A percentile compares a stretch with the other conserved stretches of the same genome.
These are phyloP conservation scores for Daldinia vernicosa DNA, from an alignment of 495 filamentous ascomycete species.

Conservation along the genomic window DNA sequence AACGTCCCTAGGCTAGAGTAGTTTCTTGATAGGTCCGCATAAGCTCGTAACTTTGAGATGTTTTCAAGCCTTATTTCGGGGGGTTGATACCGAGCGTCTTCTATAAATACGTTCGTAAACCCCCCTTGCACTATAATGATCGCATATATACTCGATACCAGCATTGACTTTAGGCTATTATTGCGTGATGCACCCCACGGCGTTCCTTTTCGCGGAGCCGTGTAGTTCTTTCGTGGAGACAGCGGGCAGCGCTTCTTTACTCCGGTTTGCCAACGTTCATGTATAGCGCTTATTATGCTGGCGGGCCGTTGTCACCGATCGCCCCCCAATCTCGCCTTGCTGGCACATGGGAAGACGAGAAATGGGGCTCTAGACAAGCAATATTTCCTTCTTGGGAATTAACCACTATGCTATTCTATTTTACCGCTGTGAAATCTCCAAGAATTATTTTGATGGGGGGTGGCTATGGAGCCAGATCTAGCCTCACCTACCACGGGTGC, in stretches of 20 bases:
- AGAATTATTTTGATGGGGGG: conserved; percentile 17
- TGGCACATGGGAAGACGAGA: conserved; percentile 15
- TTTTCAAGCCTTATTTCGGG: conserved; percentile 26
- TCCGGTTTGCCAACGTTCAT: conserved; percentile 1
- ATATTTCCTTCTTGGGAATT: conserved; percentile 38
- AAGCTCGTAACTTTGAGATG: background rate
- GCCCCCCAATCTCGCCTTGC: conserved; percentile 28
- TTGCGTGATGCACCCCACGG: conserved; percentile 29
- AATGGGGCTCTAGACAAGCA: conserved; percentile 16
- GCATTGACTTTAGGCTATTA: conserved; percentile 37
- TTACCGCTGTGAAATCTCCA: conserved; percentile 34
- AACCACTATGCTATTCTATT: conserved; percentile 33
- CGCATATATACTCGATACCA: conserved; percentile 29
- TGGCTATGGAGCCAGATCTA: conserved; percentile 30
- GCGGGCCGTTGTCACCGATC: conserved; percentile 32
- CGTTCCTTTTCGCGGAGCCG: conserved; percentile 29
- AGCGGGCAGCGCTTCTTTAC: conserved; percentile 3
- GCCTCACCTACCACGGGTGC: conserved; percentile 26
- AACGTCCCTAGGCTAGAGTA: background rate
- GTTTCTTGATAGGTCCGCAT: conserved; percentile 9
- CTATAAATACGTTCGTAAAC: conserved; percentile 32
- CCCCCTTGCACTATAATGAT: conserved; percentile 27
- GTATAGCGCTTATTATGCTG: conserved; percentile 27
- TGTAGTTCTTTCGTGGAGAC: conserved; percentile 11
- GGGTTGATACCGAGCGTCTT: conserved; percentile 21